Base-by-base conservation (phyloP, 768 basidiomycete genomes). In the Calocera cornea region DNA sequence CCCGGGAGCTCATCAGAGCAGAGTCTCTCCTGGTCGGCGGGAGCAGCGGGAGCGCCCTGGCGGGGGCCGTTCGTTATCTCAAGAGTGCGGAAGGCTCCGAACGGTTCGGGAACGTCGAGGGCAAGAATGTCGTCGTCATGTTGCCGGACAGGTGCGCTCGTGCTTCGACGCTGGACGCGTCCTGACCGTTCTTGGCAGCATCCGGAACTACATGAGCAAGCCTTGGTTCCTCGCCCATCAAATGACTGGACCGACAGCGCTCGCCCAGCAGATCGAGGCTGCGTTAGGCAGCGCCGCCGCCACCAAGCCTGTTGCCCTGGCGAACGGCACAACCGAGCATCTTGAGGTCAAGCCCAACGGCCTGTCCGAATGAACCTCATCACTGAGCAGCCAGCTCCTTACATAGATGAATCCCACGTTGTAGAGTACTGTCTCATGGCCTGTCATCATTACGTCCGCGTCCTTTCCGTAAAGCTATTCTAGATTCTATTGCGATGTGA, bases 11-110 rank as follows among this genome's bases (percentile, higher is more conserved):
- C 29, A 97, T 97, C 84, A 83, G 86, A 65, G 82, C 79, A 34
- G 95, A 97, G 77, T 95, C 90, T 0, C 82, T 98, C 10, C 81
- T 99, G 1, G 89, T 97, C 1, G 97, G 97, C 7, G 97, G 97
- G 1, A 95, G 91, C 74, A 90, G 89, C 71, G 97, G 97, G 0
- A 92, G 90, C 74, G 86, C 88, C 0, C 78, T 98, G 41, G 82
- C 86, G 29, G 92, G 89, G 49, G 84, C 90, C 2, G 73, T 97
- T 47, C 75, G 82, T 64, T 97, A 89, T 86, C 78, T 99, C 66
- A 86, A 83, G 70, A 86, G 82, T 5, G 83, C 83, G 5, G 83
- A 83, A 54, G 95, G 95, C 0, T 77, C 79, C 72, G 73, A 77
- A 33, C 69, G 73, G 17, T 76, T 90, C 10, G 87, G 87, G 0